Evolutionary conservation across 805 yeast species (phyloP), one percentile per base, ranked within the genome.

Genomic region (Maudiozyma serrabonitensis): DNA sequence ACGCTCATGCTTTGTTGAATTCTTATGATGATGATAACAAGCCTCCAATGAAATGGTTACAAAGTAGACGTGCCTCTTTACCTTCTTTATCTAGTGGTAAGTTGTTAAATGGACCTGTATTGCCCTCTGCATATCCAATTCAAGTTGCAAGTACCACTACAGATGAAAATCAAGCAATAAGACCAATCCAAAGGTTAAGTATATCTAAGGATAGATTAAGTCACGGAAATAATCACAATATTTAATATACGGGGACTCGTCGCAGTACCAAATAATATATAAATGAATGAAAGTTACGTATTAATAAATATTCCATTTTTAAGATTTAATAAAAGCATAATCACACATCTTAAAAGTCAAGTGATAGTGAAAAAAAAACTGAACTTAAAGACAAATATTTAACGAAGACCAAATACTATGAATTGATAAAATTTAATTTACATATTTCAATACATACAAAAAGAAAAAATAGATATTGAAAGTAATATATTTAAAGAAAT

Each of bases 11-110:
- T 16, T 12, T 25, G 9, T 23, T 35, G 11, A n/a, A 35, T n/a
- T 21, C 35, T 3, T 45, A 23, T 18, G 47, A 45, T 38, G 43
- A 45, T 16, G 31, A 25, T n/a, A 26, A 19, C 15, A 38, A 25
- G 11, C 43, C 16, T 18, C 38, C 43, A 12, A 12, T 18, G 3
- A 25, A 32, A 16, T n/a, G 43, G 26, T 23, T 46, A n/a, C 38
- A 46, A 4, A 38, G 25, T 12, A 41, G 49, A 25, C 28, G 49
- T 9, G 35, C 49, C 18, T 46, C 49, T 9, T 34, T 46, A 13
- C 49, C 49, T 15, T 23, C n/a, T 31, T n/a, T 26, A 23, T 25
- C 28, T 3, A 13, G 18, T 18, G 28, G 25, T 26, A 21, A 37
- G 18, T 1, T 34, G 11, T 9, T 42, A 12, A 16, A 9, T 28